These are phyloP conservation scores for Thamnidium elegans DNA, from an alignment of 192 early-diverging fungal species.

Conservation along the genomic window DNA sequence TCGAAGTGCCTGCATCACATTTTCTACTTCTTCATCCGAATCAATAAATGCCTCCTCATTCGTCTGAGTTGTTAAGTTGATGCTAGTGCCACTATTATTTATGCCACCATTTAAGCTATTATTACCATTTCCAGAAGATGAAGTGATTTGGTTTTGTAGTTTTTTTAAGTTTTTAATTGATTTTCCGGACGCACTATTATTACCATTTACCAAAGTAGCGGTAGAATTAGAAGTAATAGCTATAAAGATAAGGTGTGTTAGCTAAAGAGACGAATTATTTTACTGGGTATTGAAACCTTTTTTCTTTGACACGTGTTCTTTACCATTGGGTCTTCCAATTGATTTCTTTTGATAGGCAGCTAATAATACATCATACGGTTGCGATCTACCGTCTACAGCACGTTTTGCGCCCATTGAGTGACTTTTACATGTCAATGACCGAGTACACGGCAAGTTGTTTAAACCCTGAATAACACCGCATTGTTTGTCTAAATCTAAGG, in stretches of 20 bases:
- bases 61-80: not conserved
- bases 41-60: constrained; percentile 51
- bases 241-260: not conserved
- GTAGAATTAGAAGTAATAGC: not conserved
- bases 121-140: not conserved
- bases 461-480: constrained; percentile 76
- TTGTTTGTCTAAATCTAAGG: constrained; percentile 87
- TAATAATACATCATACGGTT: constrained; percentile 78
- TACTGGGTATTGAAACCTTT: not conserved
- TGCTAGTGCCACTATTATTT: not conserved
- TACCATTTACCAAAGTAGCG: too few relatives aligned
- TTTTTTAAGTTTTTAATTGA: constrained; percentile 14
- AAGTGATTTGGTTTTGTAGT: not conserved
- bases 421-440: constrained; percentile 94
- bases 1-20: constrained; percentile 61
- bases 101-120: not conserved
- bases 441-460: constrained; percentile 64
- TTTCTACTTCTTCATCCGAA: constrained; percentile 71
- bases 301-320: not conserved
- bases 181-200: constrained; percentile 7
- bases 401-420: constrained; percentile 89
- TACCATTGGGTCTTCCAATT: constrained; percentile 58
- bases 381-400: constrained; percentile 78
- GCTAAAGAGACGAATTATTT: too few relatives aligned
- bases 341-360: constrained; percentile 76